phyloP scores from a whole-genome alignment of 2,329 filamentous ascomycete genomes.

The Cladosporium sp. region DNA sequence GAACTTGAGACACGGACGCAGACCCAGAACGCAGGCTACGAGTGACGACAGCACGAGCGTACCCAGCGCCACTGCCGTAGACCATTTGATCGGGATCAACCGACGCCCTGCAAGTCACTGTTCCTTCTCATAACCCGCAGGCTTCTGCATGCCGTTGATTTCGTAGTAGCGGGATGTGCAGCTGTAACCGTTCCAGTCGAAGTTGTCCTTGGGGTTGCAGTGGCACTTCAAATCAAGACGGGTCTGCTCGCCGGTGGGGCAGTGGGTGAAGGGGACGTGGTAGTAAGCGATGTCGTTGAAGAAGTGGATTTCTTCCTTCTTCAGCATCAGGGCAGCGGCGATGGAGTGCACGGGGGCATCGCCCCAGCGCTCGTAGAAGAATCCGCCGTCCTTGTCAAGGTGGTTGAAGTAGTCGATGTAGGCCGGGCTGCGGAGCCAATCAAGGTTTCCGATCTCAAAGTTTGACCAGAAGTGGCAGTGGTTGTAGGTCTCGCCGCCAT shows the following conservation, averaged over 20 bases:
- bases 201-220: conserved; percentile 94
- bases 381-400: conserved; percentile 86
- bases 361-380: conserved; percentile 99
- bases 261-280: conserved; percentile 97
- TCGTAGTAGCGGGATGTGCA: conserved; percentile 88
- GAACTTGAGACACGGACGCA: conserved; percentile 6
- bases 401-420: conserved; percentile 89
- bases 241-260: conserved; percentile 82
- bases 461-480: conserved; percentile 99
- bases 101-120: conserved; percentile 27
- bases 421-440: conserved; percentile 85
- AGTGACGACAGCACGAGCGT: background rate
- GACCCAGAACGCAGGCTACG: background rate
- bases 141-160: conserved; percentile 74
- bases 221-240: conserved; percentile 83
- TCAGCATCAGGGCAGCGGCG: conserved; percentile 77
- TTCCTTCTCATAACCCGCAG: conserved; percentile 70
- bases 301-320: conserved; percentile 94
- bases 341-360: conserved; percentile 99
- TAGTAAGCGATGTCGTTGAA: conserved; percentile 99
- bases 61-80: background rate
- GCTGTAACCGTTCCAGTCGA: conserved; percentile 98
- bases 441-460: conserved; percentile 91
- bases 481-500: conserved; percentile 89
- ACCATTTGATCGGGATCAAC: conserved; percentile 1